Evolutionary conservation across 306 rosid species (phyloP).

Genomic region (Benincasa hispida): DNA sequence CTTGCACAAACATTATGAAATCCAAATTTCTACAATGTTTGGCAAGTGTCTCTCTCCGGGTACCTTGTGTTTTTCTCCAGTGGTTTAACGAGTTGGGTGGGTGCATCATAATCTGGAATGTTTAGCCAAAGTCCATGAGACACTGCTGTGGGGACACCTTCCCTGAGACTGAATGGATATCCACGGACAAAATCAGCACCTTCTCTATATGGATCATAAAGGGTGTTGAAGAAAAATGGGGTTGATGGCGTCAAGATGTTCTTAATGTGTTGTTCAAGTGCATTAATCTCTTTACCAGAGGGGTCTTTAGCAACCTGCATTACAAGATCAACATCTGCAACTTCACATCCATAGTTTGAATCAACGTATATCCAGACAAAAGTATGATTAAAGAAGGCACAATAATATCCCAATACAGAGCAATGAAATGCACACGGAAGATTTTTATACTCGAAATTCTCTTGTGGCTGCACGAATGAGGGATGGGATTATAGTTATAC

Average conservation of each 20-base stretch:
- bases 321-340: slow-evolving; percentile 1
- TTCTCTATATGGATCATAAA: slow-evolving; percentile 75
- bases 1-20: background rate
- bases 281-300: slow-evolving; percentile 61
- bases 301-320: slow-evolving; percentile 76
- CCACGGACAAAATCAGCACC: slow-evolving; percentile 83
- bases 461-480: background rate
- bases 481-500: no score
- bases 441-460: background rate
- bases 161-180: slow-evolving; percentile 70
- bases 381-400: background rate
- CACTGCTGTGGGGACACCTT: slow-evolving; percentile 61
- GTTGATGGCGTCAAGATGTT: slow-evolving; percentile 64
- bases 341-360: background rate
- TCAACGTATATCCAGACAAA: background rate
- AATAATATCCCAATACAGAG: background rate
- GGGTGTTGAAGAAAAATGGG: slow-evolving; percentile 73
- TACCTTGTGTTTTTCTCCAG: slow-evolving; percentile 67
- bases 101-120: slow-evolving; percentile 84
- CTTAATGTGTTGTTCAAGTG: slow-evolving; percentile 67
- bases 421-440: background rate
- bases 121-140: slow-evolving; percentile 91
- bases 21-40: background rate
- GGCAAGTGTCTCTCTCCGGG: background rate
- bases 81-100: slow-evolving; percentile 87